Conservation (phyloP, 139 green algal species). For the Micractinium conductrix region DNA sequence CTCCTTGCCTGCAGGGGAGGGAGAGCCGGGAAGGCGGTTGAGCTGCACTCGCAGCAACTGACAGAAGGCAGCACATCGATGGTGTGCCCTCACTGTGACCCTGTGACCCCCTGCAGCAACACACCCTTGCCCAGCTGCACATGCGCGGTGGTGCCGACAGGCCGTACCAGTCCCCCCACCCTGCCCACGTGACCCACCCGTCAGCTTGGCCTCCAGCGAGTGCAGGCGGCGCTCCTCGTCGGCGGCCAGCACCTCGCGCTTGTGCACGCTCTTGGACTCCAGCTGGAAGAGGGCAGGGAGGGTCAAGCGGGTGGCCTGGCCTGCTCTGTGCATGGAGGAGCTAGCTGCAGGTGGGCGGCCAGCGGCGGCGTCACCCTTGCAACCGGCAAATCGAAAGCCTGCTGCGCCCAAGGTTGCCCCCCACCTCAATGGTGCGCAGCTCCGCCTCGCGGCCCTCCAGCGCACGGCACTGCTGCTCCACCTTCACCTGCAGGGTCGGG, state of each 20-base stretch:
- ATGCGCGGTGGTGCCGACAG: background rate
- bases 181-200: background rate
- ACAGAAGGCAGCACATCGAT: too few species aligned
- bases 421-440: conserved; percentile 35
- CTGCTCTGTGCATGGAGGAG: too few species aligned
- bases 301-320: too few species aligned
- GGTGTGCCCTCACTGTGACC: too few species aligned
- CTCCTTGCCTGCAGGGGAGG: conserved; percentile 26
- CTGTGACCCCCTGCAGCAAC: too few species aligned
- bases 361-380: too few species aligned
- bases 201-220: conserved; percentile 14
- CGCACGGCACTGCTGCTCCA: conserved; percentile 42
- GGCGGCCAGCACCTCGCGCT: conserved; percentile 35
- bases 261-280: conserved; percentile 34
- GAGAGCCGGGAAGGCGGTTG: background rate
- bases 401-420: background rate
- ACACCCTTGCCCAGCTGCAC: background rate
- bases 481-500: background rate
- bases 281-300: too few species aligned
- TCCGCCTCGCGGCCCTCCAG: conserved; percentile 35
- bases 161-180: background rate
- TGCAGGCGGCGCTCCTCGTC: conserved; percentile 39
- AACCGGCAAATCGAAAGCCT: background rate
- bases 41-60: background rate
- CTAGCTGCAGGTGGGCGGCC: too few species aligned